These are phyloP conservation scores for Magnolia officinalis DNA, from an alignment of 164 flowering plant species.

Conservation along the genomic window DNA sequence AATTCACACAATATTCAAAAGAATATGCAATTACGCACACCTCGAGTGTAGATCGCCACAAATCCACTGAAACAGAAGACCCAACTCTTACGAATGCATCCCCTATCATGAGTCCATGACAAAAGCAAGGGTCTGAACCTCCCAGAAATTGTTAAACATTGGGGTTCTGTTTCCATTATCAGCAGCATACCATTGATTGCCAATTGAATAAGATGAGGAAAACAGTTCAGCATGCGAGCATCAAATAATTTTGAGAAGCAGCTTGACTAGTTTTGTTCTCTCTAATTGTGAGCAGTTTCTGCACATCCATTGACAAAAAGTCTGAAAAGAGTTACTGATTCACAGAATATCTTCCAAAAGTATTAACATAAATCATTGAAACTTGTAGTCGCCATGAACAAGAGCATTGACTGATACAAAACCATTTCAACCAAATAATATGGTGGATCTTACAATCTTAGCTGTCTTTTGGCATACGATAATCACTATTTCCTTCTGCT, in stretches of 20 bases:
- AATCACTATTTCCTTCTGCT: neutral
- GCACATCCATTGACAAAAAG: conserved; percentile 16
- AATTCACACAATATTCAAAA: neutral
- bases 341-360: conserved; percentile 3
- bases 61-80: conserved; percentile 47
- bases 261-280: conserved; percentile 37
- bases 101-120: conserved; percentile 51
- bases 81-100: conserved; percentile 56
- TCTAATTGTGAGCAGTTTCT: conserved; percentile 35
- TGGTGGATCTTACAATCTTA: neutral
- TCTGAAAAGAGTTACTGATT: conserved; percentile 20
- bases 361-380: neutral
- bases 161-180: conserved; percentile 23
- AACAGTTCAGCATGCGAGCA: conserved; percentile 34
- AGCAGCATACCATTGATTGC: conserved; percentile 21
- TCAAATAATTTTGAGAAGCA: conserved; percentile 48
- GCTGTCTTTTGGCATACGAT: neutral
- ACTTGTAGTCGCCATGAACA: neutral
- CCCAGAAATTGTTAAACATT: conserved; percentile 42
- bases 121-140: conserved; percentile 49
- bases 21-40: conserved; percentile 28
- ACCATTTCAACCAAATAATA: neutral
- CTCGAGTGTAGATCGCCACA: conserved; percentile 70
- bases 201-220: conserved; percentile 21
- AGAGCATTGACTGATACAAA: neutral